Evolutionary conservation across 441 rosid species (phyloP).

Genomic region (Flueggea neowawraea): DNA sequence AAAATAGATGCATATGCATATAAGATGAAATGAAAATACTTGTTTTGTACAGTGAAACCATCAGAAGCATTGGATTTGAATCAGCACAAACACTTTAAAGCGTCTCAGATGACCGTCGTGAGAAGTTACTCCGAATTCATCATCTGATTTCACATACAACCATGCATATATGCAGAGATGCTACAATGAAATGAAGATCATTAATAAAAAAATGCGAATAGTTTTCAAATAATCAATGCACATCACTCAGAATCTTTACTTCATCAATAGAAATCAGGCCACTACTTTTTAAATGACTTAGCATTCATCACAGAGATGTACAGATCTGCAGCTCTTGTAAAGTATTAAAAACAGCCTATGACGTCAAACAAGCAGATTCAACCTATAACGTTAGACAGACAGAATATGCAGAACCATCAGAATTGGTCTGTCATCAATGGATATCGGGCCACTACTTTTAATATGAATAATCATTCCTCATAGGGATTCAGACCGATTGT

Average conservation of each 20-base stretch:
- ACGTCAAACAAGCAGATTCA: not conserved
- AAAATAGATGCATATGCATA: too few relatives aligned
- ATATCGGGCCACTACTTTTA: constrained; percentile 19
- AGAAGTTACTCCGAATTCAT: constrained; percentile 38
- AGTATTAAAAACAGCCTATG: too few relatives aligned
- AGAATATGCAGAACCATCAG: constrained; percentile 8
- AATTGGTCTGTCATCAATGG: constrained; percentile 9
- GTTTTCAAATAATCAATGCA: not conserved
- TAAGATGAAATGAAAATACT: too few relatives aligned
- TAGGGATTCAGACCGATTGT: constrained; percentile 14
- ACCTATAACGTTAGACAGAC: not conserved
- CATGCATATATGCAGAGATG: not conserved
- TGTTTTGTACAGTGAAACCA: constrained; percentile 15
- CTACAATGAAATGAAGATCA: not conserved
- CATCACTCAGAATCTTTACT: constrained; percentile 20
- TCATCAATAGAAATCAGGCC: constrained; percentile 21
- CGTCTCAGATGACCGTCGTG: constrained; percentile 47
- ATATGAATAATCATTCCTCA: constrained; percentile 12
- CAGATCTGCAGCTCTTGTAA: not conserved
- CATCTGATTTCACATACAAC: constrained; percentile 23
- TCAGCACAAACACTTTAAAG: constrained; percentile 27
- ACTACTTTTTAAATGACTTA: constrained; percentile 24
- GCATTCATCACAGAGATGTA: constrained; percentile 8
- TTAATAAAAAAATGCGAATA: not conserved
- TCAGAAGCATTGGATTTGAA: constrained; percentile 38